phyloP scores from a whole-genome alignment of 140 eudicot genomes.

The Ambrosia hybrid region DNA sequence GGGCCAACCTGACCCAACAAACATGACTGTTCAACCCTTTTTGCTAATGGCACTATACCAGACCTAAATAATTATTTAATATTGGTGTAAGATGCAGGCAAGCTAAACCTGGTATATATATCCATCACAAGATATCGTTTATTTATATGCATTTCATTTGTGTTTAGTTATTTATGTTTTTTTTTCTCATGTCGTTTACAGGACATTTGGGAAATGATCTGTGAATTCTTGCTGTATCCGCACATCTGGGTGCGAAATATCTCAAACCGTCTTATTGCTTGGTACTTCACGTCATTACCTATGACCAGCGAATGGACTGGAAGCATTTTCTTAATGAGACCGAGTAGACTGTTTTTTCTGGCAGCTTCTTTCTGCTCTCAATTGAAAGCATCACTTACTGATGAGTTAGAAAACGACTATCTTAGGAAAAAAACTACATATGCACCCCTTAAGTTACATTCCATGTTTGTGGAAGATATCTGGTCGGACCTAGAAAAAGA shows the following conservation, averaged over 20 bases:
- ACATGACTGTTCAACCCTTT: too few relatives aligned
- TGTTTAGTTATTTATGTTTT: not conserved
- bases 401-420: slow-evolving; percentile 34
- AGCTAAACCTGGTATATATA: too few relatives aligned
- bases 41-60: too few relatives aligned
- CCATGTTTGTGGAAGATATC: too few relatives aligned
- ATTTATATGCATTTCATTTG: not conserved
- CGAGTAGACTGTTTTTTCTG: slow-evolving; percentile 54
- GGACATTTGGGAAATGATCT: slow-evolving; percentile 69
- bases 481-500: too few relatives aligned
- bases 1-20: too few relatives aligned
- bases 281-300: slow-evolving; percentile 39
- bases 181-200: slow-evolving; percentile 18
- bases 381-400: slow-evolving; percentile 50
- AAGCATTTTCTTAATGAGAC: slow-evolving; percentile 44
- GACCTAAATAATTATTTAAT: too few relatives aligned
- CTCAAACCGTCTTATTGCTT: slow-evolving; percentile 59
- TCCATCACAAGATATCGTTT: not conserved
- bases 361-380: slow-evolving; percentile 68
- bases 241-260: slow-evolving; percentile 80
- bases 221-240: slow-evolving; percentile 66
- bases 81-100: too few relatives aligned
- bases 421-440: slow-evolving; percentile 27
- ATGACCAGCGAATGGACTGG: slow-evolving; percentile 27
- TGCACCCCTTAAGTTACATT: too few relatives aligned